A percentile compares a stretch with the other conserved stretches of the same genome.
Conservation (phyloP, 78 protist species). For the Dictyostelium brefeldianum region DNA sequence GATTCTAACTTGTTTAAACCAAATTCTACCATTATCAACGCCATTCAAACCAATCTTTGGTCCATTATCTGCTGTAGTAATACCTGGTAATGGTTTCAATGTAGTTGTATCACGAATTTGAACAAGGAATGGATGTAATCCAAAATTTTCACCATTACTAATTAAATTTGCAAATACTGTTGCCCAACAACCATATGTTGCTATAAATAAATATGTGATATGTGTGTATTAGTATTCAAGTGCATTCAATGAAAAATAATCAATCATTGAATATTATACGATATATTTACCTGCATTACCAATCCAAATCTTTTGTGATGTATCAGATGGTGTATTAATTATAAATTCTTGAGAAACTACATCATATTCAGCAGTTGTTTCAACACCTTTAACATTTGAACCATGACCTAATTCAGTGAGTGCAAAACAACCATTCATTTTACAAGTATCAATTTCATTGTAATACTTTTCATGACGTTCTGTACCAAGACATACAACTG, state of each 20-base stretch:
- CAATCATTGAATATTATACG: too few relatives aligned
- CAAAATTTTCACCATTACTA: conserved; percentile 70
- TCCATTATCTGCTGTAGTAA: conserved; percentile 78
- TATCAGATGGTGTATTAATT: conserved; percentile 67
- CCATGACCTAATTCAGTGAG: conserved; percentile 78
- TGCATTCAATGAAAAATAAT: too few relatives aligned
- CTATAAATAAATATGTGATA: too few relatives aligned
- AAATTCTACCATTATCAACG: conserved; percentile 87
- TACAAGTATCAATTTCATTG: background rate
- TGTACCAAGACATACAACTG: conserved; percentile 72
- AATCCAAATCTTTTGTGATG: conserved; percentile 89
- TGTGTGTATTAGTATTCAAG: too few relatives aligned
- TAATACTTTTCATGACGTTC: conserved; percentile 59
- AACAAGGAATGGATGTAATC: conserved; percentile 86
- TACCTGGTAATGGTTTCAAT: conserved; percentile 43
- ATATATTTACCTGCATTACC: too few relatives aligned
- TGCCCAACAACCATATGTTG: conserved; percentile 32
- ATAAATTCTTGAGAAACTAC: conserved; percentile 50
- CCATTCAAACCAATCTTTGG: conserved; percentile 86
- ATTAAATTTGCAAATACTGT: conserved; percentile 79
- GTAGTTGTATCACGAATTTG: conserved; percentile 74
- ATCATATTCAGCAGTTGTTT: conserved; percentile 87
- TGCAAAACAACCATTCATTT: conserved; percentile 77
- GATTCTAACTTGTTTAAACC: conserved; percentile 83
- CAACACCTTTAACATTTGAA: conserved; percentile 85